Conservation (phyloP, 2,329 filamentous ascomycete genomes). For the Colletotrichum gigasporum region DNA sequence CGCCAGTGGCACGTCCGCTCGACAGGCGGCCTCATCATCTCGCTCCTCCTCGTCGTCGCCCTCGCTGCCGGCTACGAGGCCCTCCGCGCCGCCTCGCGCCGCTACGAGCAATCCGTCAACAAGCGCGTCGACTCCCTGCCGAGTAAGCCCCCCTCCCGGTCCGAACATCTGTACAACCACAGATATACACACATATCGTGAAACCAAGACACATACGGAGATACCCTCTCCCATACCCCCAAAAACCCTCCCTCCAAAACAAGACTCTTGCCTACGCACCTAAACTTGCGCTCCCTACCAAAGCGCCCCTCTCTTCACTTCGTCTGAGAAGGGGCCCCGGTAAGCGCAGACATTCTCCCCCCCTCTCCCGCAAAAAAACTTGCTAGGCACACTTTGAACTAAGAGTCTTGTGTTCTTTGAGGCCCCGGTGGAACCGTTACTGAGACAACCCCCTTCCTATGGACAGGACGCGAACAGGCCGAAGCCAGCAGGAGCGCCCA, state of each 20-base stretch:
- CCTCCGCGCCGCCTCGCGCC: conserved; percentile 78
- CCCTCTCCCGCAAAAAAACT: not conserved
- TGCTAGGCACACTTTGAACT: conserved; percentile 27
- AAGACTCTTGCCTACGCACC: not conserved
- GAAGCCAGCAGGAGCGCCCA: conserved; percentile 74
- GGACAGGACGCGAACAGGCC: conserved; percentile 77
- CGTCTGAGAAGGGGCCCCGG: conserved; percentile 22
- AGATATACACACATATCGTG: not conserved
- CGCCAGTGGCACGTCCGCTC: conserved; percentile 86
- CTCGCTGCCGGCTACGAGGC: conserved; percentile 94
- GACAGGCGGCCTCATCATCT: conserved; percentile 78
- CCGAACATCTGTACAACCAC: not conserved
- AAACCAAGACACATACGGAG: too few species aligned
- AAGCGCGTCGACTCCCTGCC: conserved; percentile 57
- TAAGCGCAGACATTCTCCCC: conserved; percentile 20
- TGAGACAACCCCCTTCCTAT: conserved; percentile 71
- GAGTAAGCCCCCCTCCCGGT: conserved; percentile 53
- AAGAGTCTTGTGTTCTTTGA: conserved; percentile 35
- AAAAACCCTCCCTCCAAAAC: not conserved
- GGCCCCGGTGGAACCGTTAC: conserved; percentile 55
- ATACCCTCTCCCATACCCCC: conserved; percentile 23
- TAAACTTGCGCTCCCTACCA: conserved; percentile 11
- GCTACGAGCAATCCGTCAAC: conserved; percentile 74
- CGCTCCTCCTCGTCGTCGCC: conserved; percentile 82
- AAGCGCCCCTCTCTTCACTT: conserved; percentile 17